A percentile compares a stretch with the other conserved stretches of the same genome.
phyloP scores from a whole-genome alignment of 805 yeast genomes.

The Hanseniaspora guilliermondii region DNA sequence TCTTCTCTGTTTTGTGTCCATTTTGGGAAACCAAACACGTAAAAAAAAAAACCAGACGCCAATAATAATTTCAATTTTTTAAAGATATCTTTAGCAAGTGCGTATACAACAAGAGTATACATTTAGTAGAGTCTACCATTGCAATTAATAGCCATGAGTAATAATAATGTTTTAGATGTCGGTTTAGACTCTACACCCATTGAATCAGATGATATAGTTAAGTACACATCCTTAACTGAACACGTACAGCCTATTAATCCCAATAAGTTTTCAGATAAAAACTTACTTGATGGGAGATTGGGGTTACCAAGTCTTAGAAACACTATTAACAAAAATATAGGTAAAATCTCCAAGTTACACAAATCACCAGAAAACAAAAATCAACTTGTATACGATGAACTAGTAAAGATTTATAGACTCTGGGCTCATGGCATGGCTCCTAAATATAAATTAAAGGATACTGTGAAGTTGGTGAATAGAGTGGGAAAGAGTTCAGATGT shows the following conservation, averaged over 20 bases:
- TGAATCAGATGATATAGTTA: neutral
- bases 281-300: slow-evolving; percentile 18
- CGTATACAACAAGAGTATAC: no score
- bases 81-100: neutral
- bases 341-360: neutral
- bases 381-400: slow-evolving; percentile 11
- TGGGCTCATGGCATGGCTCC: slow-evolving; percentile 75
- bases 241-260: neutral
- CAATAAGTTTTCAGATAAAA: slow-evolving; percentile 11
- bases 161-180: slow-evolving; percentile 9
- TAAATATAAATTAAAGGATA: slow-evolving; percentile 64
- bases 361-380: neutral
- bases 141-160: neutral
- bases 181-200: neutral
- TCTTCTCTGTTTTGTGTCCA: neutral
- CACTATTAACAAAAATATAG: slow-evolving; percentile 33
- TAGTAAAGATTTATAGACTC: slow-evolving; percentile 48
- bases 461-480: slow-evolving; percentile 40
- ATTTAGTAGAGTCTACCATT: neutral
- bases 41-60: neutral
- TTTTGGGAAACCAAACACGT: neutral
- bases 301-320: slow-evolving; percentile 33
- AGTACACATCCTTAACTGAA: neutral
- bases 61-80: neutral
- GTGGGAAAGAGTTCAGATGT: slow-evolving; percentile 37